A percentile compares a stretch with the other conserved stretches of the same genome.
Conservation (phyloP, 106 monocot genomes). For the Dendrobium huoshanense region DNA sequence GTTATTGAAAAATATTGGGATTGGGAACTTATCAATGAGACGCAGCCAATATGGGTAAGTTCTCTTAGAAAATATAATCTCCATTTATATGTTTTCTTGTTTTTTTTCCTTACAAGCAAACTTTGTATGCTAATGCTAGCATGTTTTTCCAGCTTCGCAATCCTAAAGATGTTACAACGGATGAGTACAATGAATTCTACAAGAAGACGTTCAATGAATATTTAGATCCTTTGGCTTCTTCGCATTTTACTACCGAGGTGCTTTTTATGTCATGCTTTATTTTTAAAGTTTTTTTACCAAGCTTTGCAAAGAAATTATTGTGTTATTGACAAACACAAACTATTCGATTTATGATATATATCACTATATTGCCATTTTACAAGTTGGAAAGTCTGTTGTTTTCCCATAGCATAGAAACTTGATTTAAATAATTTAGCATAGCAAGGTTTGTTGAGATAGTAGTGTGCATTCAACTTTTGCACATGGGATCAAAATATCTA, state of each 20-base stretch:
- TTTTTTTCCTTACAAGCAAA: not conserved
- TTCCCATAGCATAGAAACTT: not conserved
- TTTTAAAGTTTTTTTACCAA: not conserved
- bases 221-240: constrained; percentile 89
- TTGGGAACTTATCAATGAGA: constrained; percentile 97
- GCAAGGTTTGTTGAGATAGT: not conserved
- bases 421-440: not conserved
- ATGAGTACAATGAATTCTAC: constrained; percentile 98
- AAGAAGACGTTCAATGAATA: constrained; percentile 96
- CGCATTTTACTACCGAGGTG: constrained; percentile 98
- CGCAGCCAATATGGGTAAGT: constrained; percentile 94
- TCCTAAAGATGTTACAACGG: constrained; percentile 88
- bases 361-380: not conserved
- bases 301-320: not conserved
- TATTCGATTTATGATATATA: not conserved
- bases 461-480: not conserved
- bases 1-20: constrained; percentile 97
- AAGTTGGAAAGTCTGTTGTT: not conserved
- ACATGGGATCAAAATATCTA: not conserved
- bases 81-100: not conserved
- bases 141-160: constrained; percentile 65
- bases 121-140: not conserved
- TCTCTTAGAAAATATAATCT: not conserved
- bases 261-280: not conserved
- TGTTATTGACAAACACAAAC: not conserved